phyloP scores from a whole-genome alignment of 2,329 filamentous ascomycete species.

The Penicillium sp. region DNA sequence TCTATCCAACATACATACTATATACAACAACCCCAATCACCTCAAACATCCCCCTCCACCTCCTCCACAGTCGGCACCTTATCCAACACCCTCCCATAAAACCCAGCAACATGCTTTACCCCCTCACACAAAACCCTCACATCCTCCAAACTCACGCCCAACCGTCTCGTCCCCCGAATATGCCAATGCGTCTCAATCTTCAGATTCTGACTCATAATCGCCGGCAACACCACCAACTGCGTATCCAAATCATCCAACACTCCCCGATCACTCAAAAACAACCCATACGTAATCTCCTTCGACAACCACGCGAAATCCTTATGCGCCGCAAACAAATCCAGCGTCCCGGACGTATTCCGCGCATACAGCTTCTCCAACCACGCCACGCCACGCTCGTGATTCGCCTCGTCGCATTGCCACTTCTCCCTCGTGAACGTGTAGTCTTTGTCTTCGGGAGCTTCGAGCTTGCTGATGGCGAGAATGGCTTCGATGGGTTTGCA shows the following conservation, averaged over 20 bases:
- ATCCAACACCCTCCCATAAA: too few species aligned
- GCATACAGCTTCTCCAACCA: conserved; percentile 53
- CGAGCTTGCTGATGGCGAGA: conserved; percentile 46
- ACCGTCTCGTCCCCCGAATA: too few species aligned
- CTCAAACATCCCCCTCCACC: too few species aligned
- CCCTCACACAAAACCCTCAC: too few species aligned
- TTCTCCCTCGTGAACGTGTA: conserved; percentile 46
- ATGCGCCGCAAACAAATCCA: conserved; percentile 28
- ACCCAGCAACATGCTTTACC: too few species aligned
- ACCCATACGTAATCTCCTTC: conserved; percentile 60
- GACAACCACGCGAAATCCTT: conserved; percentile 60
- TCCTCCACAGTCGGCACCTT: too few species aligned
- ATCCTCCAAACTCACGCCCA: too few species aligned
- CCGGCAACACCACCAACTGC: conserved; percentile 37
- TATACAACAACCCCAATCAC: too few species aligned
- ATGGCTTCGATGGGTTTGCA: conserved; percentile 56
- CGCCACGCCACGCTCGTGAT: conserved; percentile 44
- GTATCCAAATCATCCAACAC: conserved; percentile 38
- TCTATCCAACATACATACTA: too few species aligned
- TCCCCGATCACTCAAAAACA: conserved; percentile 42
- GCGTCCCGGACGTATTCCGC: conserved; percentile 36
- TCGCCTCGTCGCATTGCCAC: conserved; percentile 52
- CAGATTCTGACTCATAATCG: conserved; percentile 41
- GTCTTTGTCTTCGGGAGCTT: conserved; percentile 51
- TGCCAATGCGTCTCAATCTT: conserved; percentile 35